Conservation (phyloP, 2,329 filamentous ascomycete species). For the Aspergillus chevalieri region DNA sequence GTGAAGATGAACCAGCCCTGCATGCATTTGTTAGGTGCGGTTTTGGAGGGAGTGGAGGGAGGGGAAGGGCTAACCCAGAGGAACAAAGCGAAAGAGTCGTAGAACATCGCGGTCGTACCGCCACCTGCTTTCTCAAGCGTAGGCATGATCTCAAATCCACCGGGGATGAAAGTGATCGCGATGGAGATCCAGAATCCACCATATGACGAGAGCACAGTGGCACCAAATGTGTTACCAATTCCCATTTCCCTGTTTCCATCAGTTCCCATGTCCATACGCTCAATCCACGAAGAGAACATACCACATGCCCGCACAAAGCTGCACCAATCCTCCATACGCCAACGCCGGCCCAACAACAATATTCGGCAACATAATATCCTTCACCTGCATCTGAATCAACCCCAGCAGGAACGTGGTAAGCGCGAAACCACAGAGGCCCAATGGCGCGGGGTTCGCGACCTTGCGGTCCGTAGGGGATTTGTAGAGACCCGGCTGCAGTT, state of each 20-base stretch:
- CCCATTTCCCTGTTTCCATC: slow-evolving; percentile 61
- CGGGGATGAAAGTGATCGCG: slow-evolving; percentile 60
- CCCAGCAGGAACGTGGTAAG: slow-evolving; percentile 71
- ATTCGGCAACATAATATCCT: slow-evolving; percentile 53
- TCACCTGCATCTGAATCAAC: slow-evolving; percentile 61
- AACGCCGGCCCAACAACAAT: slow-evolving; percentile 61
- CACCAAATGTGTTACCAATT: slow-evolving; percentile 72
- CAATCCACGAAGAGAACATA: slow-evolving; percentile 30
- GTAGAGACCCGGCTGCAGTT: slow-evolving; percentile 61
- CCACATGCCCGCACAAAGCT: slow-evolving; percentile 77
- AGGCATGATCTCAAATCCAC: slow-evolving; percentile 54
- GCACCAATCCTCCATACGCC: slow-evolving; percentile 66
- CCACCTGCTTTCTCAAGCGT: slow-evolving; percentile 32
- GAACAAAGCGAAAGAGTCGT: slow-evolving; percentile 63
- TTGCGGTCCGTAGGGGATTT: slow-evolving; percentile 55
- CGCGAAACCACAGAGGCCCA: slow-evolving; percentile 68
- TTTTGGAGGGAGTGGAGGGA: not conserved
- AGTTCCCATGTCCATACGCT: not conserved
- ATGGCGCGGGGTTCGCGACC: slow-evolving; percentile 67
- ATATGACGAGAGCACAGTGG: slow-evolving; percentile 68
- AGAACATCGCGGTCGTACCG: slow-evolving; percentile 36
- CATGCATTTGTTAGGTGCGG: no score
- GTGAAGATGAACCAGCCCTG: slow-evolving; percentile 73
- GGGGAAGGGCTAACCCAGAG: slow-evolving; percentile 43
- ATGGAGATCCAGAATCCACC: slow-evolving; percentile 74